Percentiles rank a stretch among this genome's conserved stretches.
Evolutionary conservation across 345 rosid species (phyloP).

Genomic region (Microcos paniculata): DNA sequence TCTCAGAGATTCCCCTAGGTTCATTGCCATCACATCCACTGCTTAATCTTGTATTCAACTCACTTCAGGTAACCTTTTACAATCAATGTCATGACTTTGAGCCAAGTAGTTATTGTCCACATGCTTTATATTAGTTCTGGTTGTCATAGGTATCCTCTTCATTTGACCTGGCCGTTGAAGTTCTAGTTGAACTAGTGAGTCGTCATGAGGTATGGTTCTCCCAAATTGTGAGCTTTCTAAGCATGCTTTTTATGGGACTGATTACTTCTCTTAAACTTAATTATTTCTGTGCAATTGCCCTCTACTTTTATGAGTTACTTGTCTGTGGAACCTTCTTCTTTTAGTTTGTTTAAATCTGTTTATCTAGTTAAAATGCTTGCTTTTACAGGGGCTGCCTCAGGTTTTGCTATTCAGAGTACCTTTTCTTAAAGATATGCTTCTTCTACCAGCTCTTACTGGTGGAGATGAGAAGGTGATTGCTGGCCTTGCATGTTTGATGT

Average conservation of each 20-base stretch:
- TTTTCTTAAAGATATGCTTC: constrained; percentile 75
- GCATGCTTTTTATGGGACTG: neutral
- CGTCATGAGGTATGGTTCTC: constrained; percentile 66
- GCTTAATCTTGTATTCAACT: constrained; percentile 71
- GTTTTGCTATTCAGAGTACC: constrained; percentile 74
- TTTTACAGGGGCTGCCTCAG: constrained; percentile 82
- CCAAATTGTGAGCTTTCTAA: neutral
- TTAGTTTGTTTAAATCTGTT: neutral
- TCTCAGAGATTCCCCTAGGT: constrained; percentile 78
- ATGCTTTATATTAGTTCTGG: constrained; percentile 7
- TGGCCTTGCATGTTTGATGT: constrained; percentile 88
- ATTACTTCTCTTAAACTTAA: neutral
- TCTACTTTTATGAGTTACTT: constrained; percentile 1
- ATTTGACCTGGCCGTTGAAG: constrained; percentile 89
- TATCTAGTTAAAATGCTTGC: constrained; percentile 14
- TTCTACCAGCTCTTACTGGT: constrained; percentile 70
- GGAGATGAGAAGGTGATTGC: constrained; percentile 72
- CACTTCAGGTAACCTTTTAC: constrained; percentile 60
- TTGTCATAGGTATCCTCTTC: constrained; percentile 61
- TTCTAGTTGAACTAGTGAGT: constrained; percentile 86
- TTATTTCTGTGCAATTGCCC: neutral
- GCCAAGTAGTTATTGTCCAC: constrained; percentile 3
- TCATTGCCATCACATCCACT: constrained; percentile 80
- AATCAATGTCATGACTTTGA: constrained; percentile 8
- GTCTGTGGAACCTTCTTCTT: neutral